Evolutionary conservation across 495 filamentous ascomycete species (phyloP).

Genomic region (Friedmanniomyces endolithicus): DNA sequence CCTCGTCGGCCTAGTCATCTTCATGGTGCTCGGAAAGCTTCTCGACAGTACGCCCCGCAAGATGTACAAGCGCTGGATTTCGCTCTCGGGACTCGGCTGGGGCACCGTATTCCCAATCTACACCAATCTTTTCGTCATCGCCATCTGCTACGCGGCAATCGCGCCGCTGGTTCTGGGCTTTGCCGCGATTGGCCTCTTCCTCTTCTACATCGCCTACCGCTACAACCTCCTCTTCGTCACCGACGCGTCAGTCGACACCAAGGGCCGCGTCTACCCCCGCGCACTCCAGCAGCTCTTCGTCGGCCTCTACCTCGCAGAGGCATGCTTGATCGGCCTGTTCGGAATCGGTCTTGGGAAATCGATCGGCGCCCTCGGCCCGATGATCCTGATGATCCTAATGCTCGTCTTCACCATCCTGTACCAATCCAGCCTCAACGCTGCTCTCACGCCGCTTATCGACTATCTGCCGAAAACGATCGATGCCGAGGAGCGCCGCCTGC

Average conservation of each 20-base stretch:
- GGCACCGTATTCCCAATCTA: conserved; percentile 80
- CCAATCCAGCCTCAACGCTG: conserved; percentile 66
- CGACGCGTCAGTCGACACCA: conserved; percentile 74
- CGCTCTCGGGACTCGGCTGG: conserved; percentile 58
- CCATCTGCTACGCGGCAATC: conserved; percentile 80
- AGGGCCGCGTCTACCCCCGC: conserved; percentile 73
- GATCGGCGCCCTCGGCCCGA: conserved; percentile 53
- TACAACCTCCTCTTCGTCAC: conserved; percentile 94
- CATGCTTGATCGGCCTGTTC: conserved; percentile 87
- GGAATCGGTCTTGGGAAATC: conserved; percentile 42
- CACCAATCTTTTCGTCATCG: conserved; percentile 75
- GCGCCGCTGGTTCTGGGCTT: conserved; percentile 84
- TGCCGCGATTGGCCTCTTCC: conserved; percentile 64
- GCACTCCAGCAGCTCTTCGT: conserved; percentile 87
- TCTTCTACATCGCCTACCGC: conserved; percentile 88
- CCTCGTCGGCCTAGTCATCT: conserved; percentile 63
- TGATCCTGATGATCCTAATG: conserved; percentile 73
- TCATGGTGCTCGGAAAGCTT: conserved; percentile 63
- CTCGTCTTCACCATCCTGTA: conserved; percentile 70
- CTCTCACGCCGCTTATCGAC: conserved; percentile 66
- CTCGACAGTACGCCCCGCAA: conserved; percentile 62
- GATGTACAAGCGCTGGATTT: conserved; percentile 56
- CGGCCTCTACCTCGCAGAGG: conserved; percentile 71
- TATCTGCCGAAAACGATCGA: conserved; percentile 62
- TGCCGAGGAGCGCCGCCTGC: conserved; percentile 52